Percentiles rank a stretch among this genome's conserved stretches.
These are phyloP conservation scores for Termitomyces sp. DNA, from an alignment of 768 basidiomycete species.

Conservation along the genomic window DNA sequence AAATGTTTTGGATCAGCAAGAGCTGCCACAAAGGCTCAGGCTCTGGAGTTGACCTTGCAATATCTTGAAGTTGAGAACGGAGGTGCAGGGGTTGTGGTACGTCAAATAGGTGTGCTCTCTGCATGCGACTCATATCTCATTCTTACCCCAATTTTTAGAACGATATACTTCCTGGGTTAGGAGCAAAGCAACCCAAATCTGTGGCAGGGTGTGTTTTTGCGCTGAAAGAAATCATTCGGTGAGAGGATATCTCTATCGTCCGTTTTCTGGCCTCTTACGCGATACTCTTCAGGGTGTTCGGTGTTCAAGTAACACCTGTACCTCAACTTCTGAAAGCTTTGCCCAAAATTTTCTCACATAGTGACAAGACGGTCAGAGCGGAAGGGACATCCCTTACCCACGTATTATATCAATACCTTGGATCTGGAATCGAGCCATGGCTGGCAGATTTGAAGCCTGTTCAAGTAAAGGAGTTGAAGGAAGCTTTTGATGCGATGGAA, in stretches of 20 bases:
- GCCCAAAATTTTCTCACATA: conserved; percentile 92
- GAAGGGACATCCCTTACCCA: conserved; percentile 83
- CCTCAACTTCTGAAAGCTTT: conserved; percentile 82
- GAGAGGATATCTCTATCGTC: conserved; percentile 24
- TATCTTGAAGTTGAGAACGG: conserved; percentile 94
- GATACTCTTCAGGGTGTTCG: conserved; percentile 61
- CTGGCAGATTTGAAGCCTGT: conserved; percentile 92
- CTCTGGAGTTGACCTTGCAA: conserved; percentile 80
- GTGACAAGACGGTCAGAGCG: conserved; percentile 91
- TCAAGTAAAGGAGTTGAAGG: conserved; percentile 93
- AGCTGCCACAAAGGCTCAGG: conserved; percentile 86
- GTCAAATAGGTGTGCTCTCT: conserved; percentile 35
- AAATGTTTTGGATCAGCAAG: conserved; percentile 92
- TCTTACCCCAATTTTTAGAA: conserved; percentile 40
- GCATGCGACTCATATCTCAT: conserved; percentile 25
- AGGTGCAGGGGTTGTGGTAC: conserved; percentile 83
- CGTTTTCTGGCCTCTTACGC: not conserved
- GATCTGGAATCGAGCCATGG: conserved; percentile 78
- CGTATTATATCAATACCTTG: conserved; percentile 83
- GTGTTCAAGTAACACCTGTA: conserved; percentile 68
- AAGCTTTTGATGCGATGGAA: conserved; percentile 83
- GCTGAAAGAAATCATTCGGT: conserved; percentile 86
- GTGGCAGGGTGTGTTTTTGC: conserved; percentile 78
- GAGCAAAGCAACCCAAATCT: conserved; percentile 92
- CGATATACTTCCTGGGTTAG: conserved; percentile 81